Evolutionary conservation across 1,139 yeast species (phyloP).

Genomic region (Suhomyces bokatorum): DNA sequence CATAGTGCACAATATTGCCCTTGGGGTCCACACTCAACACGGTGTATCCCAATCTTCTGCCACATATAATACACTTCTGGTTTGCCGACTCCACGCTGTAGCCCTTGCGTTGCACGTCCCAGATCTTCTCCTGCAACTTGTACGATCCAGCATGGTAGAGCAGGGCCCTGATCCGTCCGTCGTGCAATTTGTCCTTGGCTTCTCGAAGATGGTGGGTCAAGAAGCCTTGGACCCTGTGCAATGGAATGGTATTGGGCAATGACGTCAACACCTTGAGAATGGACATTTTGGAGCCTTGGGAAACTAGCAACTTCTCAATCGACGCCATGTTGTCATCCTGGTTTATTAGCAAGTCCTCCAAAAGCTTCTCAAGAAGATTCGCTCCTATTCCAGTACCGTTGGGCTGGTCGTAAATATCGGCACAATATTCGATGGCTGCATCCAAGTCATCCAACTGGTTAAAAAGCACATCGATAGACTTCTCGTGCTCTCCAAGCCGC

Average conservation of each 20-base stretch:
- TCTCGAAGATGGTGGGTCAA: constrained; percentile 49
- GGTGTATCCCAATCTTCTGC: constrained; percentile 60
- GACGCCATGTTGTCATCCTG: constrained; percentile 32
- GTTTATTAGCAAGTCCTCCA: constrained; percentile 40
- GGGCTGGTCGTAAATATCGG: constrained; percentile 45
- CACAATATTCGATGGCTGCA: constrained; percentile 62
- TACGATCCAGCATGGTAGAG: constrained; percentile 40
- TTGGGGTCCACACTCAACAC: constrained; percentile 56
- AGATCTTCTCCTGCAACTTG: constrained; percentile 37
- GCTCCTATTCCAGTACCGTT: constrained; percentile 41
- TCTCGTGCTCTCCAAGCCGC: constrained; percentile 60
- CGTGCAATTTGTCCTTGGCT: constrained; percentile 26
- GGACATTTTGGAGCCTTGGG: constrained; percentile 58
- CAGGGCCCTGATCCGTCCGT: constrained; percentile 32
- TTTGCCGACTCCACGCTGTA: constrained; percentile 38
- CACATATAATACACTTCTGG: constrained; percentile 59
- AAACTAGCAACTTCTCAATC: constrained; percentile 45
- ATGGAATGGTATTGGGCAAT: constrained; percentile 52
- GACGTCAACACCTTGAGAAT: constrained; percentile 48
- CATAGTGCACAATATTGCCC: constrained; percentile 67
- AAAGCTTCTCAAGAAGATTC: constrained; percentile 35
- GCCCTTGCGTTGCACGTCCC: constrained; percentile 39
- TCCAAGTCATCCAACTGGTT: constrained; percentile 58
- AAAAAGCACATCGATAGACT: constrained; percentile 64
- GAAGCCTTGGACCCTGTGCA: constrained; percentile 45